Percentiles rank a stretch among this genome's conserved stretches.
Conservation (phyloP, 495 filamentous ascomycete species). For the Penicillium maclennaniae region DNA sequence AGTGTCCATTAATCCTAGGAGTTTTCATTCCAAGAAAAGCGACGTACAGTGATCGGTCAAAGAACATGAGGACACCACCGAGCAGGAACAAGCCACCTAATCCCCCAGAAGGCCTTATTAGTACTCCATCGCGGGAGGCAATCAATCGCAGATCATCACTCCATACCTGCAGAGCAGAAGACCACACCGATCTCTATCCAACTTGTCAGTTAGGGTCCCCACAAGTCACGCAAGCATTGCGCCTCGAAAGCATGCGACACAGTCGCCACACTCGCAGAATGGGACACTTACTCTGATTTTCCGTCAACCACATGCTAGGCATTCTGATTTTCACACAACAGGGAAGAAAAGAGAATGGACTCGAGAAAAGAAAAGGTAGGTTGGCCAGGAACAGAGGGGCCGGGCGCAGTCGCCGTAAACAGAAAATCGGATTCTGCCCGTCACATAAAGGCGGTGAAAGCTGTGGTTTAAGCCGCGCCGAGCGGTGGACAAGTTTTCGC, state of each 20-base stretch:
- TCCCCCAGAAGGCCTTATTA: neutral
- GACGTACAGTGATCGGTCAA: conserved; percentile 85
- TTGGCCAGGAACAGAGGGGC: neutral
- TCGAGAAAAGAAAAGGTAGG: neutral
- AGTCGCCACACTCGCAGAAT: neutral
- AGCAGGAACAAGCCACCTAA: conserved; percentile 88
- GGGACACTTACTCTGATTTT: conserved; percentile 77
- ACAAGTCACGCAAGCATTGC: neutral
- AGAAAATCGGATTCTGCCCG: conserved; percentile 16
- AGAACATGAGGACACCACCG: conserved; percentile 91
- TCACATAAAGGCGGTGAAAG: conserved; percentile 11
- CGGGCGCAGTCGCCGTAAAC: conserved; percentile 12
- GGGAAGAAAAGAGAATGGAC: neutral
- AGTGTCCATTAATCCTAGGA: neutral
- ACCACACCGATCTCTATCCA: conserved; percentile 82
- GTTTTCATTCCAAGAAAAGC: neutral
- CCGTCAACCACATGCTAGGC: conserved; percentile 90
- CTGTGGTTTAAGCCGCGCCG: conserved; percentile 9
- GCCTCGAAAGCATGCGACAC: neutral
- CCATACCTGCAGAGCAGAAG: conserved; percentile 91
- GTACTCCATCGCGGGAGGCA: neutral
- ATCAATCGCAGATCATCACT: neutral
- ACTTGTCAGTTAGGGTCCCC: neutral
- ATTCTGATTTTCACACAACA: conserved; percentile 26
- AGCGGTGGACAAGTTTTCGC: neutral